These are phyloP conservation scores for Pyrenophora seminiperda DNA, from an alignment of 2,329 filamentous ascomycete genomes.

Conservation along the genomic window DNA sequence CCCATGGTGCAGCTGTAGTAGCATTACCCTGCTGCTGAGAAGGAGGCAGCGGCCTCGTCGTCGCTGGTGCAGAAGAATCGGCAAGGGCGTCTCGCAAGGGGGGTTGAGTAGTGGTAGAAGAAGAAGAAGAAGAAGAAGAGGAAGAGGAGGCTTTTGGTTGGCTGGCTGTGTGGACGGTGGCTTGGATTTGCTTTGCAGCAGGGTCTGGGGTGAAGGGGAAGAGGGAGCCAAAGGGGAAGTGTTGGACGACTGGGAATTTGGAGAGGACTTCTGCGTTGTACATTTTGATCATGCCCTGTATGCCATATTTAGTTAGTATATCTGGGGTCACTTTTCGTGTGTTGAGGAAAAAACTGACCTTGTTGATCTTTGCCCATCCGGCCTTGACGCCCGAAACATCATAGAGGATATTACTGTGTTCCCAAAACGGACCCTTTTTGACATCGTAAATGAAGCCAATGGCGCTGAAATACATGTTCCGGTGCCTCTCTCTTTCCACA, in stretches of 20 bases:
- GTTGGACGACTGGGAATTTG: constrained; percentile 98
- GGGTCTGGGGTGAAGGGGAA: constrained; percentile 56
- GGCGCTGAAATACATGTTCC: constrained; percentile 85
- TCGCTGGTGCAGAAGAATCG: constrained; percentile 17
- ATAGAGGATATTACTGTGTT: constrained; percentile 88
- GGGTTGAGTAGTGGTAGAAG: constrained; percentile 29
- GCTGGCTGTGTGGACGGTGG: constrained; percentile 44
- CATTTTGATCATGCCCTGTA: constrained; percentile 97
- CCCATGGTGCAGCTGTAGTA: constrained; percentile 36
- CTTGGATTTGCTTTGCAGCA: constrained; percentile 38
- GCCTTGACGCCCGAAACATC: constrained; percentile 88
- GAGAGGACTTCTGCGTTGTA: constrained; percentile 94
- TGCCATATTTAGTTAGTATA: constrained; percentile 6
- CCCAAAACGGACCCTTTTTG: constrained; percentile 94
- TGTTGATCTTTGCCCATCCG: constrained; percentile 98
- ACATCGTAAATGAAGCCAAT: constrained; percentile 98
- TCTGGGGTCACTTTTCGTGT: neutral
- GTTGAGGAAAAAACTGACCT: constrained; percentile 33
- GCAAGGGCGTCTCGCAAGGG: constrained; percentile 34
- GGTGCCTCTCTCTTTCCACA: constrained; percentile 49
- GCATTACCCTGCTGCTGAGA: constrained; percentile 9
- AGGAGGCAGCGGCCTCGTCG: neutral
- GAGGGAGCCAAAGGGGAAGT: constrained; percentile 66
- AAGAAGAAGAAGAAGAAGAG: constrained; percentile 21
- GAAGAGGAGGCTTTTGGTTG: constrained; percentile 37